These are phyloP conservation scores for Collybia nuda DNA, from an alignment of 768 basidiomycete genomes.

Conservation along the genomic window DNA sequence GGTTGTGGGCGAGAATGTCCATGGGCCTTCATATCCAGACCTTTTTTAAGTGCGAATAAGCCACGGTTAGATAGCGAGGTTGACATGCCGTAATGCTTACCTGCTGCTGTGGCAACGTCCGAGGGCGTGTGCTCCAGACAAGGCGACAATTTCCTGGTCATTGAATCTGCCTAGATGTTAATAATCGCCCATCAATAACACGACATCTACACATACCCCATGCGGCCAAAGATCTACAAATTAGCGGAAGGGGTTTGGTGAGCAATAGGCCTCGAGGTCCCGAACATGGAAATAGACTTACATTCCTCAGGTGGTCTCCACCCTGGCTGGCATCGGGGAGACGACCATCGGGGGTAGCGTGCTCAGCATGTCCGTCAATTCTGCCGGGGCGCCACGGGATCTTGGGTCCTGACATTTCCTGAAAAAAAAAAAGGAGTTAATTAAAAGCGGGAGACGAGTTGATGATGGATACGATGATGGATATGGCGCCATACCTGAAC, in stretches of 20 bases:
- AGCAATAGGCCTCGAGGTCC: constrained; percentile 3
- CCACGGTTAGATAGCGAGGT: neutral
- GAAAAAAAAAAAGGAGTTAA: constrained; percentile 3
- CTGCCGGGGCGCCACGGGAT: constrained; percentile 94
- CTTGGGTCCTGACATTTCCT: constrained; percentile 92
- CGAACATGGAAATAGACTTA: constrained; percentile 27
- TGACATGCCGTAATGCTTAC: constrained; percentile 27
- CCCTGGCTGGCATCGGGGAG: constrained; percentile 88
- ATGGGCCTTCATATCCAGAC: constrained; percentile 87
- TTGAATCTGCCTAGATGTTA: constrained; percentile 55
- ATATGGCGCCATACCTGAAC: constrained; percentile 50
- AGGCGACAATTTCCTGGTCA: constrained; percentile 96
- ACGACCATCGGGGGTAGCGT: constrained; percentile 85
- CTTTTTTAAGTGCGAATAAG: constrained; percentile 20
- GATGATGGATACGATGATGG: neutral
- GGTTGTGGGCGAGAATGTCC: constrained; percentile 92
- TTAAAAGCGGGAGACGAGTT: neutral
- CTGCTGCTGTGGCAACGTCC: constrained; percentile 91
- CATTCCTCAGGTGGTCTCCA: constrained; percentile 79
- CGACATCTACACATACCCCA: constrained; percentile 51
- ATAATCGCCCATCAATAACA: neutral
- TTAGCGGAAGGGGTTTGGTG: neutral
- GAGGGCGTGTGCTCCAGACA: constrained; percentile 92
- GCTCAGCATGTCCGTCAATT: constrained; percentile 75
- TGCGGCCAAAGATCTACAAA: constrained; percentile 79